Evolutionary conservation across 352 stramenopile genomes (phyloP), one percentile per base, ranked within the genome.

Genomic region (Globisporangium middletonii): DNA sequence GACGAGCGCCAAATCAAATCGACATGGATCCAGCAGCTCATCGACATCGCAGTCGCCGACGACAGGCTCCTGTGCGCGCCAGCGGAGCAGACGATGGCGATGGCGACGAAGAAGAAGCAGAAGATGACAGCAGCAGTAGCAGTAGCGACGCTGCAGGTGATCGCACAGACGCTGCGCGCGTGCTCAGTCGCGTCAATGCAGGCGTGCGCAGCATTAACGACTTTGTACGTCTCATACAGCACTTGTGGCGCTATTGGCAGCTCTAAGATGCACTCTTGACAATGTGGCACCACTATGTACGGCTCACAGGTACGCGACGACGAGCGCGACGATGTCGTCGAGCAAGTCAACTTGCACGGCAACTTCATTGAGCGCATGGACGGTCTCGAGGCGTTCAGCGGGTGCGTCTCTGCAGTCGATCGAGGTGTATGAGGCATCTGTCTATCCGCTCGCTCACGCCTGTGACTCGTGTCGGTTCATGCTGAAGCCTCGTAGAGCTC

Each of bases 331-430:
- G 69, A 77, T 28, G 55, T 63, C 18, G 70, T 89, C 30, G 76
- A 84, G 68, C 79, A 90, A 54, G 65, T 94, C 55, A 94, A 92
- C 66, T 50, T 91, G 16, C 83, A 91, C 61, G 84, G 84, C 5
- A 94, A 94, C 62, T 46, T 49, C 30, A 71, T 94, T 50, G 63
- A 75, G 54, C 64, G 55, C 13, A 73, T 94, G 59, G 78, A 94
- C 43, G 84, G 84, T 13, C 62, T 94, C 0, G 76, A 89, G 35
- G 57, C 59, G 8, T 92, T 88, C 61, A 73, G 62, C 2, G 56
- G 68, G 76, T 86, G 57, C 23, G 51, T 60, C 44, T 27, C 30
- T 38, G 33, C 5, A 38, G 7, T 12, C 12, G 33, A 35, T 38
- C 5, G 33, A 12, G 33, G 55, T 5, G 41, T 3, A 18, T 30